phyloP scores from a whole-genome alignment of 306 rosid genomes.

The Fragaria nilgerrensis region DNA sequence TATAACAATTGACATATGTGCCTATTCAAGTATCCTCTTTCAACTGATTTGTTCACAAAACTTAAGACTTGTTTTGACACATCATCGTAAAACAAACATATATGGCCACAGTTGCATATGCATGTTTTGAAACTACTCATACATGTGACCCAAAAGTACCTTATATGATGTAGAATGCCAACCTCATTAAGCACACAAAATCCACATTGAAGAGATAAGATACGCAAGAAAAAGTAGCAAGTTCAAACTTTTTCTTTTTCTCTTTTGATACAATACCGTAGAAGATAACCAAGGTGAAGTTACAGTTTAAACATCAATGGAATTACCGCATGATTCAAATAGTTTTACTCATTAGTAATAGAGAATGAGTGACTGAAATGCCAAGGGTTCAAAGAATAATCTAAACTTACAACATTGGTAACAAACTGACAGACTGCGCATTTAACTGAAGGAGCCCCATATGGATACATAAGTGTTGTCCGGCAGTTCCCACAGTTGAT shows the following conservation, averaged over 20 bases:
- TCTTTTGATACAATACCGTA: background rate
- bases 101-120: background rate
- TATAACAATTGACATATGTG: background rate
- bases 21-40: too few species aligned
- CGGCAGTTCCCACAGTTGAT: slow-evolving; percentile 90
- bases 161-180: background rate
- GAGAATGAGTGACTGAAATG: background rate
- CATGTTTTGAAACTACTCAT: background rate
- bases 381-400: slow-evolving; percentile 1
- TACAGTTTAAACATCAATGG: background rate
- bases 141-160: background rate
- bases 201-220: background rate
- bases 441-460: slow-evolving; percentile 97
- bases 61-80: background rate
- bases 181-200: background rate
- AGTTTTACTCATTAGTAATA: background rate
- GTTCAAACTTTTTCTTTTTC: background rate
- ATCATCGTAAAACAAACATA: background rate
- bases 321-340: background rate
- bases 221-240: background rate
- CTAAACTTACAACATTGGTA: slow-evolving; percentile 76
- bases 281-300: background rate
- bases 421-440: slow-evolving; percentile 94
- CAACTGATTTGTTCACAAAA: background rate
- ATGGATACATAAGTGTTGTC: slow-evolving; percentile 87